Evolutionary conservation across 345 rosid genomes (phyloP).

Genomic region (Salix viminalis): DNA sequence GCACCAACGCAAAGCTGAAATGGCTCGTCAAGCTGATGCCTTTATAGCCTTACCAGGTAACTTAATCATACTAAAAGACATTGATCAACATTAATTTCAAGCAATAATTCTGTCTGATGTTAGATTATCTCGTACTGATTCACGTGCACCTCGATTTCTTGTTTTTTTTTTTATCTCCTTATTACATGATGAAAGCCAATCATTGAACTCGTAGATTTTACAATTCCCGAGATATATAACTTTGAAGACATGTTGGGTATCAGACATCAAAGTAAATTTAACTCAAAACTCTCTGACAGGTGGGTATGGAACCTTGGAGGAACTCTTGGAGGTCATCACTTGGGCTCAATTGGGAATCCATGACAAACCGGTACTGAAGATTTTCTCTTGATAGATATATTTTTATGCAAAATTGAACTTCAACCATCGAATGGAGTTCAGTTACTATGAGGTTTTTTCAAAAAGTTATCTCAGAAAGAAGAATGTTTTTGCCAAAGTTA

Average conservation of each 20-base stretch:
- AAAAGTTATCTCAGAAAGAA: background rate
- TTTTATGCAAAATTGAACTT: no score
- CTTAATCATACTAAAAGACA: background rate
- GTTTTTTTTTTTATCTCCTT: background rate
- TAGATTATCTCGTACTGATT: background rate
- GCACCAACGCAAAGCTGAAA: constrained; percentile 82
- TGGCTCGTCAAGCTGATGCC: constrained; percentile 82
- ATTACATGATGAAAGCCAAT: background rate
- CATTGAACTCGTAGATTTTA: background rate
- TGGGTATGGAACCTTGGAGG: constrained; percentile 78
- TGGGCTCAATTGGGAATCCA: constrained; percentile 84
- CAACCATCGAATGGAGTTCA: no score
- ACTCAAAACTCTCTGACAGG: constrained; percentile 30
- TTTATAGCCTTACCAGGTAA: constrained; percentile 70
- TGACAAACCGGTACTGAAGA: constrained; percentile 53
- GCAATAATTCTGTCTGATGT: background rate
- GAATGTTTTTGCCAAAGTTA: background rate
- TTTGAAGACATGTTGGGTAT: background rate
- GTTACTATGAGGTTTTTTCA: no score
- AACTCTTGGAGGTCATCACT: constrained; percentile 67
- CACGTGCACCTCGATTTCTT: background rate
- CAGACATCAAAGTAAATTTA: background rate
- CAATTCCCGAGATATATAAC: constrained; percentile 8
- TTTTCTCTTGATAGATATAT: background rate
- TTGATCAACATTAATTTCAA: background rate